A percentile compares a stretch with the other conserved stretches of the same genome.
phyloP scores from a whole-genome alignment of 2,329 filamentous ascomycete species.

The Chaetomiaceae sp. region DNA sequence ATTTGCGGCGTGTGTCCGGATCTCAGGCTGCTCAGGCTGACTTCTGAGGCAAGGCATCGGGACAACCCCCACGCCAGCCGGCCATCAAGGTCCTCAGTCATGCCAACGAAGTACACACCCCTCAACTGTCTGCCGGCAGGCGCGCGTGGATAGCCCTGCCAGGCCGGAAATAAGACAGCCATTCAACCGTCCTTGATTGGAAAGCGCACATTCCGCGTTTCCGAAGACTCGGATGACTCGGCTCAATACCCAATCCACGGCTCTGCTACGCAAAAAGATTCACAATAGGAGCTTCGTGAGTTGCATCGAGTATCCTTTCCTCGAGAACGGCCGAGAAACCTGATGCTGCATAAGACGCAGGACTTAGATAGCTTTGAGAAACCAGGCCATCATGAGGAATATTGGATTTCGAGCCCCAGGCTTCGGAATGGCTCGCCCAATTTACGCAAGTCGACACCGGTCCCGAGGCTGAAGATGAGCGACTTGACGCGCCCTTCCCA shows the following conservation, averaged over 20 bases:
- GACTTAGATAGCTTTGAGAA: too few species aligned
- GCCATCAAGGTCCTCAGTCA: constrained; percentile 15
- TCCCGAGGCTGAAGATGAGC: constrained; percentile 84
- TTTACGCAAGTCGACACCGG: constrained; percentile 73
- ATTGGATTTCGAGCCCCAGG: constrained; percentile 75
- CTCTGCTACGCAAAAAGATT: too few species aligned
- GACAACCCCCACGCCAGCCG: not conserved
- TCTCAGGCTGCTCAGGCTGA: not conserved
- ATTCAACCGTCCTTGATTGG: not conserved
- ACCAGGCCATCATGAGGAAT: constrained; percentile 56
- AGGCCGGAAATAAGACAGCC: not conserved
- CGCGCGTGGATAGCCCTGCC: not conserved
- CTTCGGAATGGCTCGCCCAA: constrained; percentile 73
- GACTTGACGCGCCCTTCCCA: constrained; percentile 96
- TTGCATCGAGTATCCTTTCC: too few species aligned
- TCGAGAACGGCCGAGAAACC: not conserved
- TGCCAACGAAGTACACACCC: too few species aligned
- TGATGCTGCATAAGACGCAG: not conserved
- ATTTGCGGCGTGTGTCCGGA: not conserved
- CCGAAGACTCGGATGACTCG: not conserved
- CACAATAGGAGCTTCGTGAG: too few species aligned
- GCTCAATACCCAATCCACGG: not conserved
- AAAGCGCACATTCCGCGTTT: not conserved
- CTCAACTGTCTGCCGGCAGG: not conserved
- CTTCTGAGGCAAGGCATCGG: not conserved